Base-by-base conservation (phyloP, 176 grass and related monocot genomes). In the Olyra latifolia region DNA sequence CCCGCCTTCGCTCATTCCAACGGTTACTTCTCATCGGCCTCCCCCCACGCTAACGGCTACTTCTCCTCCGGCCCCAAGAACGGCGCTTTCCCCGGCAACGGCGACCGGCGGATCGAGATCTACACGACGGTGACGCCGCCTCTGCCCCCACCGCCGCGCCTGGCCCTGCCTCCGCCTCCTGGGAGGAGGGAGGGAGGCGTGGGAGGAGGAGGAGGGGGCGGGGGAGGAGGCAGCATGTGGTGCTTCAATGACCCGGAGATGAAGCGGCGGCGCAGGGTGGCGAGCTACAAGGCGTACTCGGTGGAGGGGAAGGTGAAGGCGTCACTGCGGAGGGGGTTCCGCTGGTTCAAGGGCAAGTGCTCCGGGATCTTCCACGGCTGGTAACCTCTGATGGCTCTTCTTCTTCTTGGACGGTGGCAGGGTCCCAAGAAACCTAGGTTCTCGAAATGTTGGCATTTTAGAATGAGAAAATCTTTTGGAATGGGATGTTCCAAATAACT, bases 231-330 rank as follows among this genome's bases (percentile, higher is more conserved):
- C 75, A 69, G 71, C 54, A 80, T 88, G 83, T 89, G 94, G 94
- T 97, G 89, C 84, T 86, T 93, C 80, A 89, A 86, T 43, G 94
- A 97, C 76, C 94, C 94, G 8, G 94, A 97, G 84, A 85, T 93
- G 91, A 91, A 89, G 81, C 78, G 88, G 38, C 81, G 89, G 84
- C 71, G 91, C 46, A 23, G 94, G 69, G 91, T 97, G 68, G 94
- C 88, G 50, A 93, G 88, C 80, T 97, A 97, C 83, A 97, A 97
- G 84, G 83, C 86, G 13, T 97, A 93, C 68, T 91, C 88, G 11
- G 91, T 97, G 72, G 91, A 97, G 69, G 88, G 94, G 6, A 97
- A 93, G 74, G 70, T 93, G 71, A 97, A 91, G 81, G 62, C 86
- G 11, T 97, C 94, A 5, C 64, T 97, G 20, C 84, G 89, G 47